Conservation (phyloP, 2,329 filamentous ascomycete species). For the Aspergillus glaucus region DNA sequence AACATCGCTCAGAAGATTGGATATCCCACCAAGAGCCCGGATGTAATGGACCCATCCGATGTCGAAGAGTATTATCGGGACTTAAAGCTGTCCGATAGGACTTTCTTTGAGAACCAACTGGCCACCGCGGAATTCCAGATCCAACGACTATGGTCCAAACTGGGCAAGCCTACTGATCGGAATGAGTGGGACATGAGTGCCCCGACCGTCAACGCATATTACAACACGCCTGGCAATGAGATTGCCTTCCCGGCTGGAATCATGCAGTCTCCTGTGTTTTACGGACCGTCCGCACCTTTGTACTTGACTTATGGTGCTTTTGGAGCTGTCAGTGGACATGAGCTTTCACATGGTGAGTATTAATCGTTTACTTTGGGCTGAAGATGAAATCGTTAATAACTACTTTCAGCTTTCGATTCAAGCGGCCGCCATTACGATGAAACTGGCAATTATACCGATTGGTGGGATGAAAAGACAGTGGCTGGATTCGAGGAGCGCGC, state of each 20-base stretch:
- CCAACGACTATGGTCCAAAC: conserved; percentile 48
- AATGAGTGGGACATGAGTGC: conserved; percentile 57
- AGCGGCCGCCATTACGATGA: conserved; percentile 60
- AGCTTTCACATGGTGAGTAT: conserved; percentile 54
- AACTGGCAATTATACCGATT: conserved; percentile 58
- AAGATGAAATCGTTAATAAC: conserved; percentile 1
- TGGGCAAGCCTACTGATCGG: conserved; percentile 56
- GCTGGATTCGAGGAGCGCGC: conserved; percentile 53
- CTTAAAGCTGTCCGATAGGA: conserved; percentile 45
- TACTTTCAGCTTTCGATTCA: conserved; percentile 54
- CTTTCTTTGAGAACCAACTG: conserved; percentile 55
- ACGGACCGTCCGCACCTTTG: conserved; percentile 51
- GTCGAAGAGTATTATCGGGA: conserved; percentile 53
- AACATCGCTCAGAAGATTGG: conserved; percentile 65
- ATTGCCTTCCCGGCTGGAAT: conserved; percentile 66
- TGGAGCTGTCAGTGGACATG: conserved; percentile 61
- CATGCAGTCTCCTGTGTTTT: conserved; percentile 63
- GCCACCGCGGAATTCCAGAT: conserved; percentile 46
- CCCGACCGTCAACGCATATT: conserved; percentile 60
- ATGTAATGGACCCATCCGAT: conserved; percentile 53
- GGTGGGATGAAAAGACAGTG: conserved; percentile 60
- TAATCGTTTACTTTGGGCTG: background rate
- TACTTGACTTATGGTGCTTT: conserved; percentile 66
- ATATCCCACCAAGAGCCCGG: conserved; percentile 57
- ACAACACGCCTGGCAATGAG: conserved; percentile 59